Conservation (phyloP, 805 yeast genomes). For the Kuraishia hungarica region DNA sequence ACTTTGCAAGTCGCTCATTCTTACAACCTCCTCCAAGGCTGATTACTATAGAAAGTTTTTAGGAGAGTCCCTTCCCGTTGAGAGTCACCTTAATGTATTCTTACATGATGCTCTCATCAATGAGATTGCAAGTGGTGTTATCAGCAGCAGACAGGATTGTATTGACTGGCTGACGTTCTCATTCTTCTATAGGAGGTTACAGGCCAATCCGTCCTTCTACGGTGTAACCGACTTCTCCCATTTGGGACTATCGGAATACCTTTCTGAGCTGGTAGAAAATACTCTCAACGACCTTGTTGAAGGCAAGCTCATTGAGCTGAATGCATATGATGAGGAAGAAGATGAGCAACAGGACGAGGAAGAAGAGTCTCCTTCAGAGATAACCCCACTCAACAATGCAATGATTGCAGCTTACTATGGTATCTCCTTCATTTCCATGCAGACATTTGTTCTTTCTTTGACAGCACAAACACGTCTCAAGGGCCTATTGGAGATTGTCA, state of each 20-base stretch:
- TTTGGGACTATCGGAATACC: conserved; percentile 66
- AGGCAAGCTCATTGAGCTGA: conserved; percentile 54
- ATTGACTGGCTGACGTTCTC: conserved; percentile 87
- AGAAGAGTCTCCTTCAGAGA: conserved; percentile 29
- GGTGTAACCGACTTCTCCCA: conserved; percentile 62
- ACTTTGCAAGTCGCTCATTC: conserved; percentile 30
- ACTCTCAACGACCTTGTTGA: conserved; percentile 55
- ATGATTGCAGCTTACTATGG: conserved; percentile 70
- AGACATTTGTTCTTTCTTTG: conserved; percentile 42
- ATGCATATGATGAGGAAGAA: conserved; percentile 28
- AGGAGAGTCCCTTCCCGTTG: conserved; percentile 71
- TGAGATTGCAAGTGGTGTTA: conserved; percentile 62
- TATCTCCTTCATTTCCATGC: conserved; percentile 59
- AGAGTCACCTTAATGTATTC: conserved; percentile 54
- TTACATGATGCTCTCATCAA: conserved; percentile 62
- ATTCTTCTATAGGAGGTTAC: conserved; percentile 73
- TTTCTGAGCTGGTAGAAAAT: conserved; percentile 77
- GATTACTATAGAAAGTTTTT: conserved; percentile 67
- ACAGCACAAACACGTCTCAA: conserved; percentile 48
- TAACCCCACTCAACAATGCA: conserved; percentile 61
- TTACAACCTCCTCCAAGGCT: conserved; percentile 46
- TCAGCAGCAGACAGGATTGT: conserved; percentile 71
- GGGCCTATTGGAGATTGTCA: conserved; percentile 54
- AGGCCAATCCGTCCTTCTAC: conserved; percentile 80
- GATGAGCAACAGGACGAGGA: conserved; percentile 20